Evolutionary conservation across 345 rosid genomes (phyloP).

Genomic region (Syzygium aromaticum): DNA sequence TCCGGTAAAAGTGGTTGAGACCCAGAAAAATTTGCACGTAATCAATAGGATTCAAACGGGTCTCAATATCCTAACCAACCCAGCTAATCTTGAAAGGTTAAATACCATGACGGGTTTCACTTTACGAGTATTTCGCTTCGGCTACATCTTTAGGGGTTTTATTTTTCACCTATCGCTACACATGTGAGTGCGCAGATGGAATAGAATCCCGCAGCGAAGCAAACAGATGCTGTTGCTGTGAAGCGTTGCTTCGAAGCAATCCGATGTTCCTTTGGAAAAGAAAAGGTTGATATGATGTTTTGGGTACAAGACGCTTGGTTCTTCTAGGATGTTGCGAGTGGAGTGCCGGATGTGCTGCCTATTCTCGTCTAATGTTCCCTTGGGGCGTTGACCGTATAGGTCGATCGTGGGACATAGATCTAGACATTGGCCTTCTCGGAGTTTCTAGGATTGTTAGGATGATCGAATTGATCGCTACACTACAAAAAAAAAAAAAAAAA

Average conservation of each 20-base stretch:
- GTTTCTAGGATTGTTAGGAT: not conserved
- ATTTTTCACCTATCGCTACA: accelerated
- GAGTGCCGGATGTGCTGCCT: not conserved
- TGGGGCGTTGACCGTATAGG: not conserved
- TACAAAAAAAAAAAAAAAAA: too few species aligned
- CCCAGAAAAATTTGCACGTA: accelerated
- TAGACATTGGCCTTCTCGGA: not conserved
- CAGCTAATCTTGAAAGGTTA: too few species aligned
- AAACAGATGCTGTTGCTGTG: not conserved
- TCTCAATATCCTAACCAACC: too few species aligned
- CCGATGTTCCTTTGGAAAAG: not conserved
- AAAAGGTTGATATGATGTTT: not conserved
- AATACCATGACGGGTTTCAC: not conserved
- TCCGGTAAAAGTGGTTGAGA: not conserved
- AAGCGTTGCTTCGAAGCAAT: not conserved
- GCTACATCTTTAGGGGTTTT: accelerated
- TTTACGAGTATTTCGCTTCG: not conserved
- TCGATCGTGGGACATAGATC: not conserved
- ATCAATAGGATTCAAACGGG: accelerated
- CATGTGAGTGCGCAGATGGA: not conserved
- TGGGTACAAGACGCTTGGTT: not conserved
- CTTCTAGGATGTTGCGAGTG: not conserved
- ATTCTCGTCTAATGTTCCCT: not conserved
- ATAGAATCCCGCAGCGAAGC: not conserved
- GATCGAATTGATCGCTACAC: not conserved